A percentile compares a stretch with the other conserved stretches of the same genome.
phyloP scores from a whole-genome alignment of 2,329 filamentous ascomycete species.

The Celoporthe dispersa region DNA sequence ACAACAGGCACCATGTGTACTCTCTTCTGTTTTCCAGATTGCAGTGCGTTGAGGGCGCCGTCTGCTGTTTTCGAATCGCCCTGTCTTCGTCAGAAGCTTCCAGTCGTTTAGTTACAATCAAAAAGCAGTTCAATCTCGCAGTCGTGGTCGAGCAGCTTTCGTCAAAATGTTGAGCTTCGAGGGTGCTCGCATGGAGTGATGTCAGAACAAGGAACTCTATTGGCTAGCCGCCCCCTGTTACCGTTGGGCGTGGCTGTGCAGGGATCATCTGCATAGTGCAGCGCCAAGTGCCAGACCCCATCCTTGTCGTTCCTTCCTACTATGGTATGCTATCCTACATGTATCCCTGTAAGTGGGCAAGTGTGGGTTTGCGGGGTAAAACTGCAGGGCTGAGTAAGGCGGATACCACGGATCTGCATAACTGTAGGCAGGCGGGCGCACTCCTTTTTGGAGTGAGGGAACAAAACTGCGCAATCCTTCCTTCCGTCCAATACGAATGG shows the following conservation, averaged over 20 bases:
- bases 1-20: neutral
- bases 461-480: neutral
- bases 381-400: too few species aligned
- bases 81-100: neutral
- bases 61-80: neutral
- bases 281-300: neutral
- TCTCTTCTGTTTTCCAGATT: neutral
- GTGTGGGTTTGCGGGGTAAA: neutral
- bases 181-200: neutral
- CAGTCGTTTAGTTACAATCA: neutral
- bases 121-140: too few species aligned
- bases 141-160: neutral
- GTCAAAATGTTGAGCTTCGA: neutral
- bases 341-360: neutral
- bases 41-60: neutral
- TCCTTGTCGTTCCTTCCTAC: too few species aligned
- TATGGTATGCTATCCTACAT: too few species aligned
- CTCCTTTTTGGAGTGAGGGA: neutral
- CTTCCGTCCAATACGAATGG: neutral
- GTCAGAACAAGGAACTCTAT: neutral
- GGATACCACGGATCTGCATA: too few species aligned
- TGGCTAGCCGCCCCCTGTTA: neutral
- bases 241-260: neutral
- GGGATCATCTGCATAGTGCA: neutral
- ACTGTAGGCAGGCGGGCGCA: too few species aligned